A percentile compares a stretch with the other conserved stretches of the same genome.
These are phyloP conservation scores for Parsonsia alboflavescens DNA, from an alignment of 257 asterid species.

Conservation along the genomic window DNA sequence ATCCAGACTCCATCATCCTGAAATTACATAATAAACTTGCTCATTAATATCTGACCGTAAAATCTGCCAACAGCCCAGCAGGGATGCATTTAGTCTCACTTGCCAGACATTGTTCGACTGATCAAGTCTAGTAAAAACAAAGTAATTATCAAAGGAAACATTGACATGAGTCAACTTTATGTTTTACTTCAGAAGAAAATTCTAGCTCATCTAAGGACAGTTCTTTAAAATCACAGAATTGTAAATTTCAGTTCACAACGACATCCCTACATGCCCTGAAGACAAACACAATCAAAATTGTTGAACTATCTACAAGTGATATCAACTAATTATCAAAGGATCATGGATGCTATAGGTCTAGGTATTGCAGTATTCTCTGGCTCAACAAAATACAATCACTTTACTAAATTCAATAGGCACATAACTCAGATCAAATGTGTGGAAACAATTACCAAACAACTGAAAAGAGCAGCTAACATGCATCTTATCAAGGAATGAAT, in stretches of 20 bases:
- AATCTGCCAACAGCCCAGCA: not conserved
- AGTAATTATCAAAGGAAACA: not conserved
- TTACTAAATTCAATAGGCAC: not conserved
- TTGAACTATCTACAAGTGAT: no score
- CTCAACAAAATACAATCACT: not conserved
- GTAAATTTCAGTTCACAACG: not conserved
- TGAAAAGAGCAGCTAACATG: not conserved
- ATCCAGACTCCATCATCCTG: slow-evolving; percentile 98
- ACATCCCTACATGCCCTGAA: not conserved
- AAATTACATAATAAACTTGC: not conserved
- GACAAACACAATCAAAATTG: not conserved
- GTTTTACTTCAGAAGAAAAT: not conserved
- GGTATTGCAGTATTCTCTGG: not conserved
- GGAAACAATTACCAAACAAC: not conserved
- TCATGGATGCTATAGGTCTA: not conserved
- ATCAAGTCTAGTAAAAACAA: not conserved
- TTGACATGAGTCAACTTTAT: not conserved
- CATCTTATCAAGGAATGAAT: not conserved
- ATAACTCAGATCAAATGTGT: not conserved
- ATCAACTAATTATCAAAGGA: not conserved
- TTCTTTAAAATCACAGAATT: not conserved
- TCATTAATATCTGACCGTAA: not conserved
- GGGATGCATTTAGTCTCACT: not conserved
- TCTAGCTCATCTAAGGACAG: not conserved
- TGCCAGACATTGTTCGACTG: not conserved